Evolutionary conservation across 2,329 filamentous ascomycete genomes (phyloP), one percentile per base, ranked within the genome.

Genomic region (Pestalotiopsis sp.): DNA sequence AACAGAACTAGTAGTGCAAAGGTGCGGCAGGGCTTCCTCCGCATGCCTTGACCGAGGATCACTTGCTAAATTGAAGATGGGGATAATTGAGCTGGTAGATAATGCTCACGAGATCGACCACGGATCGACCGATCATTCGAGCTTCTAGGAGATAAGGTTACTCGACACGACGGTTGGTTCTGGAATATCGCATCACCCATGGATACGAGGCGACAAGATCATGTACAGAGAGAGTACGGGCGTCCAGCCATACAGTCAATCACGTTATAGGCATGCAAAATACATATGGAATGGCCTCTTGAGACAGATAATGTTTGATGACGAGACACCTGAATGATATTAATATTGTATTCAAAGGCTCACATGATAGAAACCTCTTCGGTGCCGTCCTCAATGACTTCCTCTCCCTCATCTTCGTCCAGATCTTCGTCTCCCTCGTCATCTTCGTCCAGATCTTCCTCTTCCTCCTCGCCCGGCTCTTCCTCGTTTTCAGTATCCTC

Each of bases 401-500:
- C 39, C 24, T 64, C 61, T 26, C 14, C 38, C 11, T 64, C 61
- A 3, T 64, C 61, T 20, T 64, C 61, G 11, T 44, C 61, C 9
- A 52, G n/a, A 1, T 44, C 61, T 13, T 64, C 61, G 1, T 40
- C 38, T 2, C 26, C 61, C 20, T 40, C 61, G 5, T 64, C 39
- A 5, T 20, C 61, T 17, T 40, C 38, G 9, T n/a, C 38, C 61
- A 22, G 22, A 7, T 44, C 40, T 22, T 64, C 61, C 14, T 64
- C 61, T n/a, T 44, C 73, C 4, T 71, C 75, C 6, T 71, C 62
- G 4, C 38, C 62, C 3, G 35, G 30, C 7, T 44, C 62, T 35
- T 66, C 52, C 14, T 22, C 64, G 3, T 39, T 40, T 1, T 35
- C 52, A 3, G 40, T 20, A 13, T 30, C 61, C 11, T 24, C 38